Percentiles rank a stretch among this genome's conserved stretches.
Conservation (phyloP, 768 basidiomycete genomes). For the Astraeus odoratus region DNA sequence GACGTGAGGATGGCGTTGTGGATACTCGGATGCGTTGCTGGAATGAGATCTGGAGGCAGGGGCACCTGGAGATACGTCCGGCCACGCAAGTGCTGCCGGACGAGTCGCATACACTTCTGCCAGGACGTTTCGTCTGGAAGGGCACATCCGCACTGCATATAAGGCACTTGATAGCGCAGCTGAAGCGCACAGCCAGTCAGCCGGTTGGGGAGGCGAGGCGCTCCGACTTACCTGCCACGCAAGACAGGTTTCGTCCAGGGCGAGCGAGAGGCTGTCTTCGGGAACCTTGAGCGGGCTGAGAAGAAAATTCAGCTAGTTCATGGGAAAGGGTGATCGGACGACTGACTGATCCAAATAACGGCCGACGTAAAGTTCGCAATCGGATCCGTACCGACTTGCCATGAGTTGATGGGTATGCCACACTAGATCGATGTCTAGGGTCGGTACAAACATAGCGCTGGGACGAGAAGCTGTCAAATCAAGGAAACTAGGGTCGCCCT, state of each 20-base stretch:
- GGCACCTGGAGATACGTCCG: conserved; percentile 28
- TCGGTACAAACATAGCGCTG: conserved; percentile 44
- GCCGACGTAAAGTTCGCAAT: conserved; percentile 37
- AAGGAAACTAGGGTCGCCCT: conserved; percentile 35
- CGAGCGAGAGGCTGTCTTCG: conserved; percentile 35
- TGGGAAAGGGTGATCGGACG: neutral
- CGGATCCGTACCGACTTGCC: conserved; percentile 36
- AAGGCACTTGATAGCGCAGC: conserved; percentile 42
- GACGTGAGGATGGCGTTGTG: conserved; percentile 46
- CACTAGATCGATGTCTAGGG: conserved; percentile 67
- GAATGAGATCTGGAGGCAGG: conserved; percentile 31
- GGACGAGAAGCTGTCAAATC: conserved; percentile 45
- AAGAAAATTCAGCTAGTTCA: neutral
- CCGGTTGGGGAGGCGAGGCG: neutral
- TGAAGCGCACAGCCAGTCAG: conserved; percentile 10
- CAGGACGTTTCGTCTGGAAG: conserved; percentile 38
- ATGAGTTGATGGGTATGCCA: conserved; percentile 73
- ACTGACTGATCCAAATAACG: conserved; percentile 52
- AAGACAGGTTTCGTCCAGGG: conserved; percentile 47
- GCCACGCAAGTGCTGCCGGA: conserved; percentile 14
- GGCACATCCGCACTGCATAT: conserved; percentile 57
- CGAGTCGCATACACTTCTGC: conserved; percentile 34
- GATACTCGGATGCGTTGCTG: conserved; percentile 50
- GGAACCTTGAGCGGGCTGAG: conserved; percentile 44
- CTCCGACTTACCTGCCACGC: conserved; percentile 37